Percentiles rank a stretch among this genome's conserved stretches.
These are phyloP conservation scores for Sugiyamaella chiloensis DNA, from an alignment of 805 yeast genomes.

Conservation along the genomic window DNA sequence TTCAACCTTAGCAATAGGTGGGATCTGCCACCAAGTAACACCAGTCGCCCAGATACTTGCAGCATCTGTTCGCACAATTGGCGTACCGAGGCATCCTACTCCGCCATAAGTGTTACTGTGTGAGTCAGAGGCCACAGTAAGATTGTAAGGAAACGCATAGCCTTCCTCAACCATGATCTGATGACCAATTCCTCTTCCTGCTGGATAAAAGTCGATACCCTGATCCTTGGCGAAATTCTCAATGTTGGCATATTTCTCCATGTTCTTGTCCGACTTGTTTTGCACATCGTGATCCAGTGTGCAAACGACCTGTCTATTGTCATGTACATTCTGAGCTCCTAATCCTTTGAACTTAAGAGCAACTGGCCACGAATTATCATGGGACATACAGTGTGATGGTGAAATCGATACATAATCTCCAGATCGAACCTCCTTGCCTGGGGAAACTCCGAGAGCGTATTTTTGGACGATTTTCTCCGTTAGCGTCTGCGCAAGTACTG, in stretches of 20 bases:
- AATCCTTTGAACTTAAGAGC: slow-evolving; percentile 94
- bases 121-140: slow-evolving; percentile 96
- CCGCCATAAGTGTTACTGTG: slow-evolving; percentile 99
- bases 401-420: slow-evolving; percentile 94
- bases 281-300: slow-evolving; percentile 98
- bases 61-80: slow-evolving; percentile 97
- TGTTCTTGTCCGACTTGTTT: slow-evolving; percentile 82
- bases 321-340: slow-evolving; percentile 80
- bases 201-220: slow-evolving; percentile 95
- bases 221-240: slow-evolving; percentile 85
- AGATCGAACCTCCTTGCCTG: slow-evolving; percentile 70
- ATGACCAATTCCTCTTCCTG: slow-evolving; percentile 99
- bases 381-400: slow-evolving; percentile 99
- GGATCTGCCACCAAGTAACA: slow-evolving; percentile 99
- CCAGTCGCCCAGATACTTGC: slow-evolving; percentile 99
- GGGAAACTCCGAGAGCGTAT: slow-evolving; percentile 81
- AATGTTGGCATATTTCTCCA: slow-evolving; percentile 83
- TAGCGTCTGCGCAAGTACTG: slow-evolving; percentile 57
- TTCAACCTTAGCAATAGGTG: slow-evolving; percentile 95
- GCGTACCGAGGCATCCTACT: slow-evolving; percentile 92
- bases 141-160: slow-evolving; percentile 89
- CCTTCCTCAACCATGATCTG: slow-evolving; percentile 99
- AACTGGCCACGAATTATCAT: slow-evolving; percentile 99
- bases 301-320: slow-evolving; percentile 89
- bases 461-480: slow-evolving; percentile 95